Conservation (phyloP, 2,329 filamentous ascomycete species). For the Paecilomyces sp. region DNA sequence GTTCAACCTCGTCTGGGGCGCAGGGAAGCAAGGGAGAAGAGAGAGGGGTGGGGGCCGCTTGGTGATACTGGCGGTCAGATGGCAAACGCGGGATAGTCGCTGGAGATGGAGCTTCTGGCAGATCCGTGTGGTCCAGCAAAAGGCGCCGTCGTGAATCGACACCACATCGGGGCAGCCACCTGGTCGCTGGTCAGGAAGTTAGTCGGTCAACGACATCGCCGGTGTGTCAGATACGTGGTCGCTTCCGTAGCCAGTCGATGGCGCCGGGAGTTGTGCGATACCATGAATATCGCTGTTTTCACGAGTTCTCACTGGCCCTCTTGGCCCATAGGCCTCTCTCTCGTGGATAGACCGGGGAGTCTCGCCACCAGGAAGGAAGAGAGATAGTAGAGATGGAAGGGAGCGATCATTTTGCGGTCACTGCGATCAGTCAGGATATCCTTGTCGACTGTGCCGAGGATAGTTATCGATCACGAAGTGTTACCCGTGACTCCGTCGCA, state of each 20-base stretch:
- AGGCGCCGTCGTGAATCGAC: background rate
- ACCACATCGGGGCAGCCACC: constrained; percentile 3
- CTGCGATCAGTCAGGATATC: background rate
- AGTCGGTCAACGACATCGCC: background rate
- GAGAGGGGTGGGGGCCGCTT: background rate
- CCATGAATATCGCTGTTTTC: background rate
- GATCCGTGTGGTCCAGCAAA: background rate
- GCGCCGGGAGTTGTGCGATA: background rate
- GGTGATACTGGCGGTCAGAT: constrained; percentile 1
- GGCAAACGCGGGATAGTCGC: background rate
- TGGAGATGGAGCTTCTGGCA: background rate
- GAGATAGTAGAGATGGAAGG: background rate
- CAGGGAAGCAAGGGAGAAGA: background rate
- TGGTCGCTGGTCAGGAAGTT: constrained; percentile 1
- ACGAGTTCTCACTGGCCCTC: background rate
- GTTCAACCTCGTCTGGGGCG: background rate
- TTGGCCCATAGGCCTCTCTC: background rate
- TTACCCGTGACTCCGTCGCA: background rate
- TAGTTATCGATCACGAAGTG: background rate
- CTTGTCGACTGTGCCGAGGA: background rate
- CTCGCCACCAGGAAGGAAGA: background rate
- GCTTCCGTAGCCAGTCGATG: constrained; percentile 13
- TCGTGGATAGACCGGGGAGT: background rate
- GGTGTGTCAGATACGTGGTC: constrained; percentile 14
- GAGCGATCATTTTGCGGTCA: background rate